A percentile compares a stretch with the other conserved stretches of the same genome.
phyloP scores from a whole-genome alignment of 306 rosid genomes.

The Glycine tomentella region DNA sequence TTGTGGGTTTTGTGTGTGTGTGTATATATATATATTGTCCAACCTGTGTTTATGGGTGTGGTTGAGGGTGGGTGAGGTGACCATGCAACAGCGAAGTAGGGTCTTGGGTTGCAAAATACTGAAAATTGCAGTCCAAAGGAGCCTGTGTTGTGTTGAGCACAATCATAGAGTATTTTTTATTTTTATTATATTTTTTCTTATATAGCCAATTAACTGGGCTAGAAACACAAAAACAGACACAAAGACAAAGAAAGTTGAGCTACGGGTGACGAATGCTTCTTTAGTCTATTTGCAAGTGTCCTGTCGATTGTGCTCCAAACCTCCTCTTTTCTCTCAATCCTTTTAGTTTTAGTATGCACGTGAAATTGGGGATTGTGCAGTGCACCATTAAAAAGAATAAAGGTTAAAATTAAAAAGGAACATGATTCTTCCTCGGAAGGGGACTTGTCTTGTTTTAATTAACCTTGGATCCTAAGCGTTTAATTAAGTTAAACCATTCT shows the following conservation, averaged over 20 bases:
- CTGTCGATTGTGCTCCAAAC: constrained; percentile 56
- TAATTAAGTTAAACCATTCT: background rate
- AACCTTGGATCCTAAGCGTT: constrained; percentile 36
- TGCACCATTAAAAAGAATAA: constrained; percentile 46
- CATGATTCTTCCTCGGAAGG: constrained; percentile 33
- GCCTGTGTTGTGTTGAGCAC: constrained; percentile 42
- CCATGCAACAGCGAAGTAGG: constrained; percentile 52
- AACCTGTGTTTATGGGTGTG: constrained; percentile 46
- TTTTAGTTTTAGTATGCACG: constrained; percentile 59
- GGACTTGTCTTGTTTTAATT: constrained; percentile 16
- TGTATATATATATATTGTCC: constrained; percentile 20
- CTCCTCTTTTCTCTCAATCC: constrained; percentile 22
- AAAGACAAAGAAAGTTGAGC: constrained; percentile 53
- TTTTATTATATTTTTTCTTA: constrained; percentile 26
- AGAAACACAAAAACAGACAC: constrained; percentile 43
- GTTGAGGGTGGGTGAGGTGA: constrained; percentile 54
- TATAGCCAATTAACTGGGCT: constrained; percentile 9
- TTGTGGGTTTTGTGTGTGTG: background rate
- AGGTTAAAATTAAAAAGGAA: constrained; percentile 12
- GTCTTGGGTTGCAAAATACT: constrained; percentile 47
- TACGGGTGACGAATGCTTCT: constrained; percentile 46
- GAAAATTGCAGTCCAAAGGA: constrained; percentile 49
- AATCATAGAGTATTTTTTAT: constrained; percentile 34
- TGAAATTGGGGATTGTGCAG: constrained; percentile 52
- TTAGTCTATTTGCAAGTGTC: constrained; percentile 57